Conservation (phyloP, 1,284 basidiomycete genomes). For the Wolfiporia cocos region DNA sequence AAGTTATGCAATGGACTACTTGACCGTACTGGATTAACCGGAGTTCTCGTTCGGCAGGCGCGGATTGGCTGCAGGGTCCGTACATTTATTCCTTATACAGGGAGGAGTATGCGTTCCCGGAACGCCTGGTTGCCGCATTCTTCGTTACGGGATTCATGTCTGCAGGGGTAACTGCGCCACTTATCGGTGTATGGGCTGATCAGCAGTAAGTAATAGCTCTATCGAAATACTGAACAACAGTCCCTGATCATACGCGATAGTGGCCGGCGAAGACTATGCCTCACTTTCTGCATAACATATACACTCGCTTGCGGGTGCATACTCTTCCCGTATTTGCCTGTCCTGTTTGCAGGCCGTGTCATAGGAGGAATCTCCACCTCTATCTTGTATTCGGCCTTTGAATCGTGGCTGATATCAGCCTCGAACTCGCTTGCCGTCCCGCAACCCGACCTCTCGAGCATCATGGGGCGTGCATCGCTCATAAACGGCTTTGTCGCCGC, state of each 20-base stretch:
- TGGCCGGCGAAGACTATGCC: slow-evolving; percentile 61
- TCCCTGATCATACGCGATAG: slow-evolving; percentile 25
- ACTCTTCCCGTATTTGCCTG: slow-evolving; percentile 45
- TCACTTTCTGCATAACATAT: slow-evolving; percentile 64
- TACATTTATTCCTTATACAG: slow-evolving; percentile 69
- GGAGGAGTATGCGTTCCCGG: slow-evolving; percentile 60
- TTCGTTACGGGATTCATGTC: slow-evolving; percentile 72
- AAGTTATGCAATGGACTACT: not conserved
- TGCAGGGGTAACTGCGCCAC: slow-evolving; percentile 59
- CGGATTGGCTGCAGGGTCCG: slow-evolving; percentile 77
- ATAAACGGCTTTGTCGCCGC: slow-evolving; percentile 69
- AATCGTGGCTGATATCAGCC: slow-evolving; percentile 68
- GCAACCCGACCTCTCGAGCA: slow-evolving; percentile 54
- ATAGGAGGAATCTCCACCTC: slow-evolving; percentile 67
- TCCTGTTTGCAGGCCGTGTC: slow-evolving; percentile 55
- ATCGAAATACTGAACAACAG: no score
- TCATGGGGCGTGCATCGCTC: slow-evolving; percentile 66
- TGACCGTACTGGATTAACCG: not conserved
- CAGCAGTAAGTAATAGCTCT: slow-evolving; percentile 56
- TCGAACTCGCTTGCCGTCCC: slow-evolving; percentile 44
- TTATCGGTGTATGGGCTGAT: slow-evolving; percentile 73
- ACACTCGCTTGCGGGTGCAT: slow-evolving; percentile 51
- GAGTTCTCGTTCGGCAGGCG: slow-evolving; percentile 34
- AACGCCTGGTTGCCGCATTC: slow-evolving; percentile 57
- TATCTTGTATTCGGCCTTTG: slow-evolving; percentile 70